Base-by-base conservation (phyloP, 1,284 basidiomycete genomes). In the Pholiota adiposa region DNA sequence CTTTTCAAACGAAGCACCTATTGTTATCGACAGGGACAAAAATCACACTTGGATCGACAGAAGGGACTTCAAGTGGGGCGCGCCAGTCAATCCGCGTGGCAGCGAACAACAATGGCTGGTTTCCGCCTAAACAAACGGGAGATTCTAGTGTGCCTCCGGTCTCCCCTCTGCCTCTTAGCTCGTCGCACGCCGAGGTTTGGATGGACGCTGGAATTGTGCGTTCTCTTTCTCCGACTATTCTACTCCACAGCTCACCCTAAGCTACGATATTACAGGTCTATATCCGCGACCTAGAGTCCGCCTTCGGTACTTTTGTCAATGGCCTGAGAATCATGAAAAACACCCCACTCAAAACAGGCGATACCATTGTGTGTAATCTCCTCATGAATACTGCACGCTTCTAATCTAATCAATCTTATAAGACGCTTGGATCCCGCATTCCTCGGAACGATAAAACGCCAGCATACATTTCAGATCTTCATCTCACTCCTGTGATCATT, bases 281-380 rank as follows among this genome's bases (percentile, higher is more conserved):
- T 56, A 76, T 82, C 55, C 74, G 75, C 38, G 81, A 83, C 65
- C 71, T 78, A 41, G 74, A 75, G 19, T 74, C 79, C 4, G 63
- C 73, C 9, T 77, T 79, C 54, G 80, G 81, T 11, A 82, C 81
- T 31, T 79, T 72, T 59, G 69, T 82, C 46, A 82, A 83, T 52
- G 75, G 75, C 27, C 56, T 70, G 54, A 72, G 69, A 59, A 72
- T 80, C 60, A 70, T 70, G 14, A 66, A 72, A 19, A 71, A 72
- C 38, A 75, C 72, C 1, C 56, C 70, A 4, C 67, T 82, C 36
- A 73, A 72, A 56, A 63, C 70, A 6, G 79, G 79, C 14, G 80
- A 82, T 59, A 69, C 75, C 9, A 65, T 82, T 59, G 81, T 82
- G 56, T 57, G 78, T 72, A 46, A 2, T 23, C 23, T 14, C 18